These are phyloP conservation scores for Paecilomyces sp. DNA, from an alignment of 2,329 filamentous ascomycete genomes.

Conservation along the genomic window DNA sequence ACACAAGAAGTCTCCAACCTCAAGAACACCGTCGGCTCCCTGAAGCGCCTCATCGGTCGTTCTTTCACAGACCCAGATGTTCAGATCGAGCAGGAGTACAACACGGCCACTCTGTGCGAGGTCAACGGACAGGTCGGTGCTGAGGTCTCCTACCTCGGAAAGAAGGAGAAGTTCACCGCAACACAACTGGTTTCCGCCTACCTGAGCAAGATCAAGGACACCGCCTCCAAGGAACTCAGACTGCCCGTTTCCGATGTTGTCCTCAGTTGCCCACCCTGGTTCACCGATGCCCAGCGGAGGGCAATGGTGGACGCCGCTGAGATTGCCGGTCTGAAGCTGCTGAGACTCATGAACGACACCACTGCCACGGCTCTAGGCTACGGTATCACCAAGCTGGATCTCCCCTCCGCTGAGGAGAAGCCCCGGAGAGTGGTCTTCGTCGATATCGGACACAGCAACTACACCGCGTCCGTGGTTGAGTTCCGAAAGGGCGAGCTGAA, in stretches of 20 bases:
- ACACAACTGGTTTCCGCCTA: constrained; percentile 94
- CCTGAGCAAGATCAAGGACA: constrained; percentile 88
- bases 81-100: constrained; percentile 83
- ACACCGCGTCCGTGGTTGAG: constrained; percentile 88
- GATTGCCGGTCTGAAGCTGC: constrained; percentile 84
- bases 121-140: constrained; percentile 91
- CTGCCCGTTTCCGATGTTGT: constrained; percentile 89
- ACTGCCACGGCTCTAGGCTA: constrained; percentile 93
- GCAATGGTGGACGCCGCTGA: constrained; percentile 85
- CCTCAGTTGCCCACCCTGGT: constrained; percentile 92
- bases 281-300: constrained; percentile 88
- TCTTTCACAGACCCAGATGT: constrained; percentile 84
- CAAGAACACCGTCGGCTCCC: constrained; percentile 91
- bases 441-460: constrained; percentile 95
- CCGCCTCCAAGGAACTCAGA: constrained; percentile 77
- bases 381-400: constrained; percentile 95
- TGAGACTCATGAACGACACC: constrained; percentile 95
- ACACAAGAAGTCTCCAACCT: constrained; percentile 99
- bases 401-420: constrained; percentile 82
- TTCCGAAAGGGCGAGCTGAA: constrained; percentile 95
- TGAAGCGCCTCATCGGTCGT: constrained; percentile 90
- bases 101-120: constrained; percentile 79
- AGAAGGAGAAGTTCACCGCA: constrained; percentile 93
- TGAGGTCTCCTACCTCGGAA: constrained; percentile 85
- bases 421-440: constrained; percentile 84